A percentile compares a stretch with the other conserved stretches of the same genome.
Conservation (phyloP, 805 yeast species). For the Saturnispora dispora region DNA sequence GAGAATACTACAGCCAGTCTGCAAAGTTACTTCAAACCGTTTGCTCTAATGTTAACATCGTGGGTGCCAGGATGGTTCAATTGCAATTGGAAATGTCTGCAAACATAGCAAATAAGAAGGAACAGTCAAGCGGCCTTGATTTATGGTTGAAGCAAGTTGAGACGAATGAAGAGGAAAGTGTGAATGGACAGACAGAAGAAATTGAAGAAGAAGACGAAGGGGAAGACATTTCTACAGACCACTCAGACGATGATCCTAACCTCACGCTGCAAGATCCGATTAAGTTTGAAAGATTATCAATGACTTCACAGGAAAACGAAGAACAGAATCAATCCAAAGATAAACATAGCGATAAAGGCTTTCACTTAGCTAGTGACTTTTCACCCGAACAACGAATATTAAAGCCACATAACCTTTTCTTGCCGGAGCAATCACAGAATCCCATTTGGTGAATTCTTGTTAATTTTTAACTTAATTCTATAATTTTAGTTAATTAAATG, state of each 20-base stretch:
- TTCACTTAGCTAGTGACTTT: neutral
- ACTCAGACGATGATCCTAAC: neutral
- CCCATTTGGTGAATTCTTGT: slow-evolving; percentile 1
- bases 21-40: slow-evolving; percentile 54
- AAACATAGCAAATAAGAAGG: slow-evolving; percentile 73
- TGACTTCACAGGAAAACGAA: neutral
- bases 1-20: slow-evolving; percentile 61
- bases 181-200: neutral
- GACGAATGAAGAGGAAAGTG: neutral
- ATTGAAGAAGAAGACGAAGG: slow-evolving; percentile 4
- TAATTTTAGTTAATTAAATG: neutral
- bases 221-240: neutral
- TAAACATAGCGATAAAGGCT: neutral
- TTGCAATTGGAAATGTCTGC: slow-evolving; percentile 79
- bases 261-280: slow-evolving; percentile 7
- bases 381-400: neutral
- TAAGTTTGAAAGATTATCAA: slow-evolving; percentile 4
- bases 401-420: neutral
- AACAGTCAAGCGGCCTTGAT: slow-evolving; percentile 79
- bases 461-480: neutral
- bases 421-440: neutral
- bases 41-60: slow-evolving; percentile 43
- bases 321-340: neutral
- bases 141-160: neutral
- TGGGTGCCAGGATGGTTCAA: slow-evolving; percentile 56